Percentiles rank a stretch among this genome's conserved stretches.
phyloP scores from a whole-genome alignment of 1,284 basidiomycete genomes.

The Athelia sp. region DNA sequence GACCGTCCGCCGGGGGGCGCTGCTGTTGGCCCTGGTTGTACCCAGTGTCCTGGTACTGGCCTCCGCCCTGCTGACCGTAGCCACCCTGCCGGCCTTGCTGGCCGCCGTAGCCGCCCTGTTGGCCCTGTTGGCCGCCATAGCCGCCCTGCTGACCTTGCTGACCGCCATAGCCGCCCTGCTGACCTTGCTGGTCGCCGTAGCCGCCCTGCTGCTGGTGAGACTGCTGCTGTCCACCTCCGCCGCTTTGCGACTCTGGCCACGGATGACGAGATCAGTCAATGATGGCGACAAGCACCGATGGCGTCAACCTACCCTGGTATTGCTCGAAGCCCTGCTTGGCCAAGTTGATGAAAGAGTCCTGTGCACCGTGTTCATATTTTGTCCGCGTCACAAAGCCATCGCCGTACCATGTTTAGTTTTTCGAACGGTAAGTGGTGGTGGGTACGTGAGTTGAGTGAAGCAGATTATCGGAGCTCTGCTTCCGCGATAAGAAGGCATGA shows the following conservation, averaged over 20 bases:
- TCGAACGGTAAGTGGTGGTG: slow-evolving; percentile 4
- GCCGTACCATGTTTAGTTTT: slow-evolving; percentile 26
- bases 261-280: slow-evolving; percentile 25
- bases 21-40: slow-evolving; percentile 29
- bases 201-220: too few species aligned
- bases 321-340: slow-evolving; percentile 59
- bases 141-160: too few species aligned
- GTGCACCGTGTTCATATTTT: background rate
- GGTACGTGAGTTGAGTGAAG: background rate
- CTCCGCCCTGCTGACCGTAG: too few species aligned
- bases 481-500: too few species aligned
- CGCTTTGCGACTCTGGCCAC: slow-evolving; percentile 5
- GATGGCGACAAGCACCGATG: background rate
- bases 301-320: slow-evolving; percentile 30
- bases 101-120: too few species aligned
- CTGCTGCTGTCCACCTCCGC: background rate
- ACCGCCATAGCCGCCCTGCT: slow-evolving; percentile 46
- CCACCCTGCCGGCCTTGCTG: too few species aligned
- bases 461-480: too few species aligned
- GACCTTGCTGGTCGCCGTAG: slow-evolving; percentile 3
- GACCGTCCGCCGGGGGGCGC: slow-evolving; percentile 24
- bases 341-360: slow-evolving; percentile 64
- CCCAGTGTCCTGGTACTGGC: slow-evolving; percentile 50
- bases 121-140: too few species aligned
- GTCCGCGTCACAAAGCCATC: background rate